Conservation (phyloP, 1,284 basidiomycete genomes). For the Ustilago trichophora region DNA sequence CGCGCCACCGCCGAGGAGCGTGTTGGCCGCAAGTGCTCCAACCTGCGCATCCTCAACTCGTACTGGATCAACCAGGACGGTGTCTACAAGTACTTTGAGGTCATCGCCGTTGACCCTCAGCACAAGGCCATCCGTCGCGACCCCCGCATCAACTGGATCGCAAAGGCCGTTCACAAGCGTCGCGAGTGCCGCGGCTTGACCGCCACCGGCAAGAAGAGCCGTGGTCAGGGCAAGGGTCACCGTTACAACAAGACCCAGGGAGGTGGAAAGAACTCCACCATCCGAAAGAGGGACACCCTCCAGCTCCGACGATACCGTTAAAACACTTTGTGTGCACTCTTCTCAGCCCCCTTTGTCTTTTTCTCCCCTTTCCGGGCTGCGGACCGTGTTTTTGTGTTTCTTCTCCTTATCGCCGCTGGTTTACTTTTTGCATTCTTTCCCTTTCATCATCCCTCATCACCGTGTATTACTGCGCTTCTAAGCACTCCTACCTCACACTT, state of each 20-base stretch:
- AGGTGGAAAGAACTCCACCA: conserved; percentile 80
- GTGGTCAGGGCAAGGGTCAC: conserved; percentile 82
- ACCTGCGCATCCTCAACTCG: conserved; percentile 88
- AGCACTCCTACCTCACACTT: neutral
- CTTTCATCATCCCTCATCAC: neutral
- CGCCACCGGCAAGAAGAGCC: conserved; percentile 84
- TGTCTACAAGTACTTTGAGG: conserved; percentile 99
- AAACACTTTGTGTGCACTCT: no score
- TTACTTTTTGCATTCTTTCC: conserved; percentile 3
- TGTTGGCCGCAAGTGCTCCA: conserved; percentile 93
- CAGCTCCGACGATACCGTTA: conserved; percentile 97
- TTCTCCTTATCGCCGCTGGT: neutral
- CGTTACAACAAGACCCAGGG: conserved; percentile 86
- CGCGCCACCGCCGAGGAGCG: conserved; percentile 96
- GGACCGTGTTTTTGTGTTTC: no score
- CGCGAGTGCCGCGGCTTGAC: conserved; percentile 98
- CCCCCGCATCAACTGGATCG: conserved; percentile 98
- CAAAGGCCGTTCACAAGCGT: conserved; percentile 97
- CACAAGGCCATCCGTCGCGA: conserved; percentile 94
- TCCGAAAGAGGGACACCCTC: conserved; percentile 88
- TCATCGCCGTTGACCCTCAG: conserved; percentile 94
- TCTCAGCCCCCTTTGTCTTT: no score
- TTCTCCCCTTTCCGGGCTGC: no score
- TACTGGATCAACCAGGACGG: conserved; percentile 99
- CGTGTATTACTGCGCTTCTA: conserved; percentile 19